Percentiles rank a stretch among this genome's conserved stretches.
Conservation (phyloP, 306 rosid species). For the Ammopiptanthus mongolicus region DNA sequence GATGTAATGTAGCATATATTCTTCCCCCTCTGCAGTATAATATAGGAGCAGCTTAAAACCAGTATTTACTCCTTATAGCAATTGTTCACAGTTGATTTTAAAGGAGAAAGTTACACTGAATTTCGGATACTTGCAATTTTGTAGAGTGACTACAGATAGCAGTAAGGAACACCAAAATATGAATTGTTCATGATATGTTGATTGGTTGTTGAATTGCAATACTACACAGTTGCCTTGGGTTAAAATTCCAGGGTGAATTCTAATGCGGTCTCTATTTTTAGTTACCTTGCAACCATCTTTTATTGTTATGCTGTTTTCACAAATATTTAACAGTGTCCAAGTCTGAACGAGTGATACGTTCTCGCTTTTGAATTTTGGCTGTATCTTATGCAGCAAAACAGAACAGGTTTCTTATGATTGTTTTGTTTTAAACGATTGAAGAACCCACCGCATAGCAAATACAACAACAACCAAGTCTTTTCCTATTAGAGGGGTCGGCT, state of each 20-base stretch:
- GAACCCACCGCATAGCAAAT: too few relatives aligned
- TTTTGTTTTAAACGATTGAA: too few relatives aligned
- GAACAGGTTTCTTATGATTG: too few relatives aligned
- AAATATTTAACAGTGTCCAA: neutral
- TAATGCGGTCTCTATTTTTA: neutral
- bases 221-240: neutral
- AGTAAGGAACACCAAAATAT: conserved; percentile 13
- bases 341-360: too few relatives aligned
- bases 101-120: conserved; percentile 20
- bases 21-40: conserved; percentile 17
- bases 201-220: conserved; percentile 20
- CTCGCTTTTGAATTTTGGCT: too few relatives aligned
- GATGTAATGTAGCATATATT: conserved; percentile 9
- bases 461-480: too few relatives aligned
- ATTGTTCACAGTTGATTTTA: conserved; percentile 22
- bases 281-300: neutral
- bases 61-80: conserved; percentile 4
- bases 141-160: conserved; percentile 25
- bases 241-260: conserved; percentile 1
- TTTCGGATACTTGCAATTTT: conserved; percentile 30
- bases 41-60: conserved; percentile 15
- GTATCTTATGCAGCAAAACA: too few relatives aligned
- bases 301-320: neutral
- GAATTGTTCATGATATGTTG: conserved; percentile 1
- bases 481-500: too few relatives aligned